Evolutionary conservation across 164 flowering plant species (phyloP).

Genomic region (Amborella trichopoda): DNA sequence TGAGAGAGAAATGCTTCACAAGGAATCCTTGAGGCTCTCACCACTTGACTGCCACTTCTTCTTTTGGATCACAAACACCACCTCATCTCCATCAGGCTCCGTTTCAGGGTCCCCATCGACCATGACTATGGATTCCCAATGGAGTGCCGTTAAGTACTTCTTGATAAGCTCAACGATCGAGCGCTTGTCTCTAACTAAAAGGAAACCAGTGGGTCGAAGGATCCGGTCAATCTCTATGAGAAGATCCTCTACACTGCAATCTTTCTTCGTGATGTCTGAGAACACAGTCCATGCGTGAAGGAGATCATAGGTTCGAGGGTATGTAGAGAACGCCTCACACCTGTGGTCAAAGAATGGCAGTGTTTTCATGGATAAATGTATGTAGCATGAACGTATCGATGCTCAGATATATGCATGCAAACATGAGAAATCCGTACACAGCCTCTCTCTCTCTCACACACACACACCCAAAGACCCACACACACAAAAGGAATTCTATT

Average conservation of each 20-base stretch:
- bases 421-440: too few relatives aligned
- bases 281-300: conserved; percentile 76
- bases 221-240: conserved; percentile 74
- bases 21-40: conserved; percentile 33
- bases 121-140: conserved; percentile 60
- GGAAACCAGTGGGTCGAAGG: conserved; percentile 73
- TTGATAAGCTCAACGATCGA: conserved; percentile 49
- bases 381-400: too few relatives aligned
- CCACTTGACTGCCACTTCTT: conserved; percentile 51
- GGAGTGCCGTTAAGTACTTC: conserved; percentile 50
- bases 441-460: too few relatives aligned
- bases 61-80: conserved; percentile 49
- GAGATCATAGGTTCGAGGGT: conserved; percentile 78
- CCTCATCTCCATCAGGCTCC: conserved; percentile 41
- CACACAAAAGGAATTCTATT: too few relatives aligned
- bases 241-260: conserved; percentile 66
- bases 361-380: too few relatives aligned
- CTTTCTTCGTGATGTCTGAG: conserved; percentile 61
- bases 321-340: conserved; percentile 84
- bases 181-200: conserved; percentile 49
- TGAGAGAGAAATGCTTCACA: conserved; percentile 11
- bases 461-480: too few relatives aligned
- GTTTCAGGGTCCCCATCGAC: conserved; percentile 23
- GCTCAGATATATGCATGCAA: too few relatives aligned
- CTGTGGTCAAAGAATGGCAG: conserved; percentile 27